Evolutionary conservation across 139 green algal genomes (phyloP), one percentile per base, ranked within the genome.

Genomic region (Zygnema circumcarinatum): DNA sequence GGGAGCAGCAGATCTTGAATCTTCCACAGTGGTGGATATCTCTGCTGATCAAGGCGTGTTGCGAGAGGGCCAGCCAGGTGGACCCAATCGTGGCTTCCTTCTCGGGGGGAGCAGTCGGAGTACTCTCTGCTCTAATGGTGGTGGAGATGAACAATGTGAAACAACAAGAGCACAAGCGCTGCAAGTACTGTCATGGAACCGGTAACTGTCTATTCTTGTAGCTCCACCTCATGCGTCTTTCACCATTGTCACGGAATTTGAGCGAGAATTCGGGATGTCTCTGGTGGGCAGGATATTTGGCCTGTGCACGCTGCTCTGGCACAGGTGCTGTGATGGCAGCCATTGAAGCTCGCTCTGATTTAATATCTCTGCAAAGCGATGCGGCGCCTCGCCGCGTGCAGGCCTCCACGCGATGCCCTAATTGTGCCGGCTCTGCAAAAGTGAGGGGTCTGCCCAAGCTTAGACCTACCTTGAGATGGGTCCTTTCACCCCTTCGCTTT

Each of bases 61-160:
- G n/a, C n/a, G n/a, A n/a, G n/a, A n/a, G n/a, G 38, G 11, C 3
- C 83, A 91, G 79, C 1, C 89, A 96, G 87, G 96, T 99, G 68
- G 97, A 99, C 89, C 97, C 97, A 67, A 99, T 99, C 47, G 97
- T 99, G 40, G 97, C 97, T 0, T 98, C 95, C 42, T 99, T 99
- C 93, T 98, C 95, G 86, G 97, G 97, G 21, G 97, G 97, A 20
- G 95, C 95, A 16, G 96, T 99, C 74, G 97, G 97, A 16, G 97
- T 97, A 74, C 90, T 99, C 68, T 96, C 94, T 11, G 92, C 95
- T 21, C 94, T 99, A 75, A 92, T 99, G 84, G 92, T 99, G n/a
- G 95, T 99, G 76, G 97, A 99, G 91, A 81, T 94, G 3, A 98
- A 98, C 90, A 98, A 98, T 92, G 93, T 97, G 31, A 95, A 96